Evolutionary conservation across 257 asterid species (phyloP).

Genomic region (Nicotiana knightiana): DNA sequence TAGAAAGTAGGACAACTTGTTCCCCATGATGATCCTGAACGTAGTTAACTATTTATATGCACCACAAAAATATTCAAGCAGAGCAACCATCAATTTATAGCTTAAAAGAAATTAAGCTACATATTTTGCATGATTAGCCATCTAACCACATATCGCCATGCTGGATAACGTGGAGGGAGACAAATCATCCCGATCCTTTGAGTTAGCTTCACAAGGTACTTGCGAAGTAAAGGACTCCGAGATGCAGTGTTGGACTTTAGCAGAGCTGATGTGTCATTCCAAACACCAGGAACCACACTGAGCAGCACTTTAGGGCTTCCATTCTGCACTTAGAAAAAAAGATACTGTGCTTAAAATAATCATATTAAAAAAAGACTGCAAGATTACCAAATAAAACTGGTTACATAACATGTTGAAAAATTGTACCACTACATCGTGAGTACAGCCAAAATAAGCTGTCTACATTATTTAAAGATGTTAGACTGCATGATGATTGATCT

Average conservation of each 20-base stretch:
- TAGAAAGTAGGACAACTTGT: background rate
- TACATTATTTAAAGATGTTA: background rate
- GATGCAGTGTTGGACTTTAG: slow-evolving; percentile 64
- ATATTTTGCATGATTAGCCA: background rate
- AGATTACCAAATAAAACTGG: background rate
- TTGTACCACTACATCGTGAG: background rate
- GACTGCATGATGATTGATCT: background rate
- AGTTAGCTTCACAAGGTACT: slow-evolving; percentile 76
- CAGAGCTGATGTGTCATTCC: slow-evolving; percentile 62
- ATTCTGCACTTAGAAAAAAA: slow-evolving; percentile 40
- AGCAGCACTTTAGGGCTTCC: slow-evolving; percentile 67
- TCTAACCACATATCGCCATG: slow-evolving; percentile 95
- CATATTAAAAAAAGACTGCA: background rate
- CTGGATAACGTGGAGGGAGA: slow-evolving; percentile 70
- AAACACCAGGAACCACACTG: slow-evolving; percentile 59
- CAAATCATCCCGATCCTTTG: slow-evolving; percentile 82
- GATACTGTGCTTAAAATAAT: background rate
- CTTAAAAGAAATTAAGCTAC: background rate
- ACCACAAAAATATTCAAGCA: background rate
- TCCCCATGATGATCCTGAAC: background rate
- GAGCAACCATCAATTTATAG: background rate
- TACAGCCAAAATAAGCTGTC: background rate
- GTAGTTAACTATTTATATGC: background rate
- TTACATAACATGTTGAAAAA: background rate
- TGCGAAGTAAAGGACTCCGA: slow-evolving; percentile 90